Evolutionary conservation across 345 rosid genomes (phyloP).

Genomic region (Noccaea caerulescens): DNA sequence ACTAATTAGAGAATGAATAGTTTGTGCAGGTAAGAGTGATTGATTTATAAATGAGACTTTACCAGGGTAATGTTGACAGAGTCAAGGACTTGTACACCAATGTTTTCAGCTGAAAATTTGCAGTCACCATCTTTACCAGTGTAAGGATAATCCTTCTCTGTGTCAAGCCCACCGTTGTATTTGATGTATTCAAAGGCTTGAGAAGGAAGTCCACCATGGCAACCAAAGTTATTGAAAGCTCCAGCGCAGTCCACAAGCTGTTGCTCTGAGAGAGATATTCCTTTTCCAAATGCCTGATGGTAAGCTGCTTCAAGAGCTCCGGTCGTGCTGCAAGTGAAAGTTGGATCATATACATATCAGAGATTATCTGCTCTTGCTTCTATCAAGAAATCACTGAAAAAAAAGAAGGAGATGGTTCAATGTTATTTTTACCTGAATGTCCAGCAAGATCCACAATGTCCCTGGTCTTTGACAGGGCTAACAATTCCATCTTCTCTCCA

Average conservation of each 20-base stretch:
- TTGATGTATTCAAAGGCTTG: conserved; percentile 97
- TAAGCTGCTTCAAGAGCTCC: conserved; percentile 98
- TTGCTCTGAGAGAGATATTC: conserved; percentile 81
- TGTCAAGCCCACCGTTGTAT: conserved; percentile 88
- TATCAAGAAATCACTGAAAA: neutral
- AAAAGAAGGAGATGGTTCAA: neutral
- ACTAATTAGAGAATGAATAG: neutral
- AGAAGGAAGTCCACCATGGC: conserved; percentile 88
- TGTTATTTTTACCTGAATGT: conserved; percentile 69
- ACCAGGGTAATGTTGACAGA: conserved; percentile 88
- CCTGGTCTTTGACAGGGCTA: conserved; percentile 89
- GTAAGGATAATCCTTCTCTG: conserved; percentile 88
- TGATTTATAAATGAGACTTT: conserved; percentile 16
- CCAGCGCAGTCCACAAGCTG: conserved; percentile 95
- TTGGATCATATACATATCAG: conserved; percentile 3
- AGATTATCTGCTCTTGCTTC: neutral
- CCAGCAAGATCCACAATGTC: conserved; percentile 98
- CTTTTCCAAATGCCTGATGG: conserved; percentile 81
- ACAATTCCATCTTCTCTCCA: conserved; percentile 87
- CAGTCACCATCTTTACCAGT: conserved; percentile 59
- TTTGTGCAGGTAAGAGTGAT: neutral
- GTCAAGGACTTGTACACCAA: conserved; percentile 68
- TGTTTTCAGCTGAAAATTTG: conserved; percentile 75
- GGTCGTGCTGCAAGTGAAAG: conserved; percentile 60
- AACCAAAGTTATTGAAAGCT: conserved; percentile 81